Evolutionary conservation across 1,284 basidiomycete species (phyloP).

Genomic region (Cutaneotrichosporon cavernicola): DNA sequence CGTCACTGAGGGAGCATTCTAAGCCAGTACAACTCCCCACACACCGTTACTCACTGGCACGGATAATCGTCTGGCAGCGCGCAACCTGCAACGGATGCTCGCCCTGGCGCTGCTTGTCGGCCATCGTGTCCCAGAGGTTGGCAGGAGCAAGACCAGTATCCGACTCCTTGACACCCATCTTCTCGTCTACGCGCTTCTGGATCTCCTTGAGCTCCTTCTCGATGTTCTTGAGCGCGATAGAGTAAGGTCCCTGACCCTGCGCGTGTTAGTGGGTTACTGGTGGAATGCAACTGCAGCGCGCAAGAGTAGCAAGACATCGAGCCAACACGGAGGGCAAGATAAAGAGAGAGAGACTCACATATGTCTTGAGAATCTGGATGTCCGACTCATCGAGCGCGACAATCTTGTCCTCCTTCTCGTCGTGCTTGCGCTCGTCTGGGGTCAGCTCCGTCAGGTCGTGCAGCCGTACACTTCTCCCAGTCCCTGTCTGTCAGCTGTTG

Average conservation of each 20-base stretch:
- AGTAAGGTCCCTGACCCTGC: slow-evolving; percentile 98
- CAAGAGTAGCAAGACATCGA: neutral
- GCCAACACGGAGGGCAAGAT: neutral
- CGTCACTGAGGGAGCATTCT: neutral
- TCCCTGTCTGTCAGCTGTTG: slow-evolving; percentile 59
- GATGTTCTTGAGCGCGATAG: slow-evolving; percentile 79
- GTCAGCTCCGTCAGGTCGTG: neutral
- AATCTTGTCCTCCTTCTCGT: slow-evolving; percentile 88
- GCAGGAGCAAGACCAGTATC: slow-evolving; percentile 96
- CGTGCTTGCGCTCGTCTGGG: slow-evolving; percentile 71
- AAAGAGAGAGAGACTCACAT: slow-evolving; percentile 60
- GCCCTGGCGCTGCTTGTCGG: slow-evolving; percentile 75
- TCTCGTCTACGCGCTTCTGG: slow-evolving; percentile 95
- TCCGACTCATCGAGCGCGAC: slow-evolving; percentile 95
- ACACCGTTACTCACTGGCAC: slow-evolving; percentile 54
- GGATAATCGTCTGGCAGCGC: slow-evolving; percentile 97
- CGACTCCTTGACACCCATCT: slow-evolving; percentile 96
- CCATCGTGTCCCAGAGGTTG: slow-evolving; percentile 91
- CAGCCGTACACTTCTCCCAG: slow-evolving; percentile 87
- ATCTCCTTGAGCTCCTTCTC: slow-evolving; percentile 94
- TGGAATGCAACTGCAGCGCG: neutral
- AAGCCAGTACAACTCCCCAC: neutral
- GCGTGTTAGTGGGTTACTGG: neutral
- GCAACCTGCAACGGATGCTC: slow-evolving; percentile 96
- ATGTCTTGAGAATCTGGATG: slow-evolving; percentile 99